Percentiles rank a stretch among this genome's conserved stretches.
Evolutionary conservation across 1,139 yeast genomes (phyloP).

Genomic region (Candida pseudoviswanathii): DNA sequence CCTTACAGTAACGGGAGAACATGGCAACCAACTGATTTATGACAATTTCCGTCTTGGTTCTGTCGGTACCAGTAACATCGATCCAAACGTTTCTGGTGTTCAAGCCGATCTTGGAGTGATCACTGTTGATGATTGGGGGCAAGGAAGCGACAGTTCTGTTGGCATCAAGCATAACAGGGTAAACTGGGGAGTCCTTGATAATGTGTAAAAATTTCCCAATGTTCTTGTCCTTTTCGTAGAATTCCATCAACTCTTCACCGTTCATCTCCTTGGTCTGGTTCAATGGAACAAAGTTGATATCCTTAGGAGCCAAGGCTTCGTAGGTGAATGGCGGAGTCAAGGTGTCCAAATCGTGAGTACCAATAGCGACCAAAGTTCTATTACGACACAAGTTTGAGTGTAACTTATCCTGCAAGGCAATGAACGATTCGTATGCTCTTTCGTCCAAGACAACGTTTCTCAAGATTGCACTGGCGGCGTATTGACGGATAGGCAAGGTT

Average conservation of each 20-base stretch:
- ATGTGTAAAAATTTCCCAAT: slow-evolving; percentile 86
- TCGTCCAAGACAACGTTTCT: slow-evolving; percentile 81
- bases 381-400: slow-evolving; percentile 96
- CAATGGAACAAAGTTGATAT: slow-evolving; percentile 78
- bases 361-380: slow-evolving; percentile 96
- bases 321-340: slow-evolving; percentile 85
- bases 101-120: slow-evolving; percentile 83
- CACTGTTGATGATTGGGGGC: slow-evolving; percentile 97
- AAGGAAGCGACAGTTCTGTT: slow-evolving; percentile 80
- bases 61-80: slow-evolving; percentile 95
- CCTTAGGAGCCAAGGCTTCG: slow-evolving; percentile 80
- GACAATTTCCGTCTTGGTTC: slow-evolving; percentile 88
- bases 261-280: slow-evolving; percentile 78
- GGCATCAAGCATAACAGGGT: slow-evolving; percentile 85
- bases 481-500: slow-evolving; percentile 78
- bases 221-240: slow-evolving; percentile 88
- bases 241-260: slow-evolving; percentile 82
- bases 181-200: slow-evolving; percentile 85
- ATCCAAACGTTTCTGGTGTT: slow-evolving; percentile 87
- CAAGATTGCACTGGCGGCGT: slow-evolving; percentile 90
- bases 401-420: slow-evolving; percentile 92
- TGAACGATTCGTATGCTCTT: slow-evolving; percentile 89
- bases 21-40: slow-evolving; percentile 91
- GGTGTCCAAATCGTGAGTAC: slow-evolving; percentile 93
- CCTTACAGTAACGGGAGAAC: slow-evolving; percentile 86